phyloP scores from a whole-genome alignment of 1,139 yeast species.

The Blastobotrys raffinosifermentans region DNA sequence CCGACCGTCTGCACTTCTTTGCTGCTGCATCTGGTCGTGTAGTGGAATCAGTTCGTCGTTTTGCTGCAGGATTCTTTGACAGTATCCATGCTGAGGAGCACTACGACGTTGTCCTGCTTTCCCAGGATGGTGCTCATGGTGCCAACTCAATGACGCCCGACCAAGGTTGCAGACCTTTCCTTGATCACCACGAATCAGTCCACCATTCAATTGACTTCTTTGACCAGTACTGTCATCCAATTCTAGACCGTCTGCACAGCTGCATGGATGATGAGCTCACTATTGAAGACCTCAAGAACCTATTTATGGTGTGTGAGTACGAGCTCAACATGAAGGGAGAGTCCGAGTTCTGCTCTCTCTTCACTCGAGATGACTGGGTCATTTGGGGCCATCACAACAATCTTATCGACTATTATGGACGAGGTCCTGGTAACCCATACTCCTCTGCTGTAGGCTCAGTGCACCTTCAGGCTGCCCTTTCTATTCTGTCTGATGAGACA shows the following conservation, averaged over 20 bases:
- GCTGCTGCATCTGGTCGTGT: slow-evolving; percentile 13
- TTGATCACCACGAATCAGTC: slow-evolving; percentile 1
- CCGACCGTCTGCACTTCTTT: slow-evolving; percentile 9
- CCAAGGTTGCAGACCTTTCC: slow-evolving; percentile 3
- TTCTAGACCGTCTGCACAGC: slow-evolving; percentile 3
- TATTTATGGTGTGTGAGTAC: slow-evolving; percentile 47
- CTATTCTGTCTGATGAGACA: slow-evolving; percentile 37
- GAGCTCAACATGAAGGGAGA: slow-evolving; percentile 47
- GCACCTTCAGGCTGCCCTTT: slow-evolving; percentile 44
- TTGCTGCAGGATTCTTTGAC: slow-evolving; percentile 10
- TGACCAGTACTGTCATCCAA: slow-evolving; percentile 1
- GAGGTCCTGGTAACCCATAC: slow-evolving; percentile 46
- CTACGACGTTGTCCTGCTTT: slow-evolving; percentile 2
- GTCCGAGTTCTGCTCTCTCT: slow-evolving; percentile 46
- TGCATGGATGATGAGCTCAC: slow-evolving; percentile 2
- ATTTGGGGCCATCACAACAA: slow-evolving; percentile 42
- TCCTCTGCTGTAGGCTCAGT: slow-evolving; percentile 44
- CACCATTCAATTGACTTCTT: neutral
- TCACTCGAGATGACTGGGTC: slow-evolving; percentile 45
- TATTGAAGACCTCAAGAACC: slow-evolving; percentile 6
- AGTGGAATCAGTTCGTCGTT: slow-evolving; percentile 13
- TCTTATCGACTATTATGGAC: slow-evolving; percentile 41
- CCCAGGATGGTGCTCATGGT: slow-evolving; percentile 3
- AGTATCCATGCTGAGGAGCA: neutral
- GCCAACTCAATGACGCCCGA: slow-evolving; percentile 7